A percentile compares a stretch with the other conserved stretches of the same genome.
Conservation (phyloP, 176 grass and related monocot genomes). For the Tuctoria greenei region DNA sequence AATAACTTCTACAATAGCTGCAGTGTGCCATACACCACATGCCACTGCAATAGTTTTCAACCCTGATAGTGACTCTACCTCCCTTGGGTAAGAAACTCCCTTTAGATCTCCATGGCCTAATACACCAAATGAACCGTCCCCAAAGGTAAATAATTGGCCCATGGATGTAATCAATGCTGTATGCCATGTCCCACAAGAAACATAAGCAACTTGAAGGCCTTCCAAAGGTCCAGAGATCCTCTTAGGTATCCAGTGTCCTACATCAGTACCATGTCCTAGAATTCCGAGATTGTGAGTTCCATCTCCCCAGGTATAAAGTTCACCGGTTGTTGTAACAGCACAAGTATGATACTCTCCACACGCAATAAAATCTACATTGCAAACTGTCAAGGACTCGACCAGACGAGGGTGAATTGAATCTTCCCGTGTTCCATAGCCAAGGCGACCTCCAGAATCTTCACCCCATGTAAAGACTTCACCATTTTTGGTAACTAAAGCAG, state of each 20-base stretch:
- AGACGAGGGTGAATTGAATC: slow-evolving; percentile 66
- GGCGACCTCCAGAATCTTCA: slow-evolving; percentile 86
- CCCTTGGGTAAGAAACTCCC: slow-evolving; percentile 59
- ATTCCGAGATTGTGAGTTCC: slow-evolving; percentile 77
- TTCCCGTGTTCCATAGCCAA: slow-evolving; percentile 74
- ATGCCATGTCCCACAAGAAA: slow-evolving; percentile 94
- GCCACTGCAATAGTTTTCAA: slow-evolving; percentile 82
- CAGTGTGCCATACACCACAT: slow-evolving; percentile 96
- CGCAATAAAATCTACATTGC: slow-evolving; percentile 70
- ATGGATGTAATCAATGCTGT: slow-evolving; percentile 83
- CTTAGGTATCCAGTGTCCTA: slow-evolving; percentile 94
- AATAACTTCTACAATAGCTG: slow-evolving; percentile 79
- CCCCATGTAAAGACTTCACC: slow-evolving; percentile 97
- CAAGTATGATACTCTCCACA: slow-evolving; percentile 98
- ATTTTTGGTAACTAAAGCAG: slow-evolving; percentile 72
- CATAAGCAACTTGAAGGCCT: slow-evolving; percentile 71
- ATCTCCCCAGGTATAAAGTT: slow-evolving; percentile 96
- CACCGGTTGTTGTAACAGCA: slow-evolving; percentile 66
- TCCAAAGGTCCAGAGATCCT: slow-evolving; percentile 80
- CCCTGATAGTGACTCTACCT: slow-evolving; percentile 79
- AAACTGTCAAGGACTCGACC: slow-evolving; percentile 65
- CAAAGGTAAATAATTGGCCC: slow-evolving; percentile 90
- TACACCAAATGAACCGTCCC: slow-evolving; percentile 93
- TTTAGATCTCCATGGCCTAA: slow-evolving; percentile 81
- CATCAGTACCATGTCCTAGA: slow-evolving; percentile 87